phyloP scores from a whole-genome alignment of 495 filamentous ascomycete genomes.

The Annulohypoxylon moriforme region DNA sequence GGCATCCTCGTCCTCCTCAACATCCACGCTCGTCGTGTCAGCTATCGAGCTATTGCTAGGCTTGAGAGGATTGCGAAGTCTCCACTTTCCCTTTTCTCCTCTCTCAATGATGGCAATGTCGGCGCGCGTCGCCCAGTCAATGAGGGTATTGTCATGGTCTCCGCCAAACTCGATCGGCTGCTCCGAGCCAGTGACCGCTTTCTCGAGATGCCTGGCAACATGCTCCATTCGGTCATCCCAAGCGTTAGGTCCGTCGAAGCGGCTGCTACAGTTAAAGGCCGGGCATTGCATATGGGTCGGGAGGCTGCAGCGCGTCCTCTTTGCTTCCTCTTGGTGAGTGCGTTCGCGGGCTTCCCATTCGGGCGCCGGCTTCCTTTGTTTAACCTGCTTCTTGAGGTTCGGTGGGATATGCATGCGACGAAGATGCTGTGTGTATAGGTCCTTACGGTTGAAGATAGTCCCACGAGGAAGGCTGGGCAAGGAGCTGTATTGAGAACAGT shows the following conservation, averaged over 20 bases:
- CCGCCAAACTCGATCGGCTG: slow-evolving; percentile 53
- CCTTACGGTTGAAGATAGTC: slow-evolving; percentile 91
- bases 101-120: slow-evolving; percentile 56
- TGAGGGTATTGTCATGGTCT: slow-evolving; percentile 50
- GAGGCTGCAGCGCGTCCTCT: slow-evolving; percentile 66
- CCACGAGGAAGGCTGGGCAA: slow-evolving; percentile 46
- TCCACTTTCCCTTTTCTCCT: slow-evolving; percentile 43
- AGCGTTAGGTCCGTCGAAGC: slow-evolving; percentile 70
- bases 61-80: slow-evolving; percentile 50
- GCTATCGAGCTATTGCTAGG: slow-evolving; percentile 12
- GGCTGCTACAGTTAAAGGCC: slow-evolving; percentile 63
- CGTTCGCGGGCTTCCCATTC: slow-evolving; percentile 60
- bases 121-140: slow-evolving; percentile 58
- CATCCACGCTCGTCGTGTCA: background rate
- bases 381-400: slow-evolving; percentile 51
- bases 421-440: slow-evolving; percentile 90
- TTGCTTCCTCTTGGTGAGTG: slow-evolving; percentile 67
- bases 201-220: slow-evolving; percentile 83
- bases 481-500: slow-evolving; percentile 42
- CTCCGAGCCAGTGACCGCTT: slow-evolving; percentile 52
- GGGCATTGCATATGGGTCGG: slow-evolving; percentile 74
- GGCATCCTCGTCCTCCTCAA: slow-evolving; percentile 34
- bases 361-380: slow-evolving; percentile 51
- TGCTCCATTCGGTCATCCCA: slow-evolving; percentile 95
- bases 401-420: slow-evolving; percentile 81